Conservation (phyloP, 2,329 filamentous ascomycete genomes). For the Didymella segeticola region DNA sequence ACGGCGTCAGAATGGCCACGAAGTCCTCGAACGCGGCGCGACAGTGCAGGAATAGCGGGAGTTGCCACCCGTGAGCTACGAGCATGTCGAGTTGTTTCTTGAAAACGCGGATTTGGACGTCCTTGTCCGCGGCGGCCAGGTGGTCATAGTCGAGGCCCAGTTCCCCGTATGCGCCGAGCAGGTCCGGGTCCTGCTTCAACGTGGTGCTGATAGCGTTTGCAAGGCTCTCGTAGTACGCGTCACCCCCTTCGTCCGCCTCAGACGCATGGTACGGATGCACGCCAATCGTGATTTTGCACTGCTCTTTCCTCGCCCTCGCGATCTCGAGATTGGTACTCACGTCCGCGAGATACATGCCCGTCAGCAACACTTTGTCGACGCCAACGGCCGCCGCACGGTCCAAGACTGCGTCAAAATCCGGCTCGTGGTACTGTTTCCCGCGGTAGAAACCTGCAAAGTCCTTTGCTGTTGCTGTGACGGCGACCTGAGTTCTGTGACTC, state of each 20-base stretch:
- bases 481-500: conserved; percentile 32
- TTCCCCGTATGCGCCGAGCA: conserved; percentile 58
- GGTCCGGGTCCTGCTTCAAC: conserved; percentile 11
- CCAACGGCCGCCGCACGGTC: conserved; percentile 52
- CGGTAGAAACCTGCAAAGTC: conserved; percentile 61
- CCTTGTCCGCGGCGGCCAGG: conserved; percentile 52
- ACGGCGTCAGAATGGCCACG: conserved; percentile 50
- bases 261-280: conserved; percentile 60
- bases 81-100: conserved; percentile 52
- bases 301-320: conserved; percentile 24
- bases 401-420: conserved; percentile 54
- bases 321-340: conserved; percentile 42
- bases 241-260: conserved; percentile 48
- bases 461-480: conserved; percentile 42
- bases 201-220: conserved; percentile 29
- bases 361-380: conserved; percentile 51
- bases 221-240: conserved; percentile 38
- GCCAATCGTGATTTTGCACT: conserved; percentile 57
- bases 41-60: conserved; percentile 55
- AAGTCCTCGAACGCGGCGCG: conserved; percentile 55
- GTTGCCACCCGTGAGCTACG: conserved; percentile 35
- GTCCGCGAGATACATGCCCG: conserved; percentile 51
- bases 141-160: conserved; percentile 60
- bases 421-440: conserved; percentile 56
- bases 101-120: conserved; percentile 52